Percentiles rank a stretch among this genome's conserved stretches.
Evolutionary conservation across 2,329 filamentous ascomycete species (phyloP).

Genomic region (Lasiodiplodia hormozganensis): DNA sequence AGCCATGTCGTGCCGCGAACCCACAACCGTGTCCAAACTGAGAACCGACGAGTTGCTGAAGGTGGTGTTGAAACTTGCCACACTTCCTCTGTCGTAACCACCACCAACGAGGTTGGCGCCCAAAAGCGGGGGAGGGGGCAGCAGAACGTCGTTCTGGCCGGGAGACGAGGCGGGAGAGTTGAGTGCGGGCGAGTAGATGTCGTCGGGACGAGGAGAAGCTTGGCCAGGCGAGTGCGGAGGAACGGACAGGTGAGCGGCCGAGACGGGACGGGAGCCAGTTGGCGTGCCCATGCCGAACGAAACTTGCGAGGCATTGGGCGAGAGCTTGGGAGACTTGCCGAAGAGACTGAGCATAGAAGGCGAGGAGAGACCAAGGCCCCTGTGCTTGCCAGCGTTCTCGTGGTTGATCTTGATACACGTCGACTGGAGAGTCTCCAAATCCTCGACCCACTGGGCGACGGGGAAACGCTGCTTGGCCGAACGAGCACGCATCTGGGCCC

Average conservation of each 20-base stretch:
- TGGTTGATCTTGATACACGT: conserved; percentile 58
- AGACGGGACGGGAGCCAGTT: conserved; percentile 27
- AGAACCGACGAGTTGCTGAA: conserved; percentile 43
- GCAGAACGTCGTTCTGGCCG: not conserved
- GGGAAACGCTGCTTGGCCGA: conserved; percentile 72
- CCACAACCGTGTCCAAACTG: conserved; percentile 64
- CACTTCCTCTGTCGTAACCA: conserved; percentile 18
- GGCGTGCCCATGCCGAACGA: conserved; percentile 30
- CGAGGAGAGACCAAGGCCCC: conserved; percentile 33
- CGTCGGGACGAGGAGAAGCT: conserved; percentile 15
- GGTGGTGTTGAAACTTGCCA: conserved; percentile 4
- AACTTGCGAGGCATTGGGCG: conserved; percentile 19
- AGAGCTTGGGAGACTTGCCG: conserved; percentile 4
- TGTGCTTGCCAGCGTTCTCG: conserved; percentile 20
- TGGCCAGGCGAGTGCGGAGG: conserved; percentile 7
- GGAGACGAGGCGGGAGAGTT: conserved; percentile 16
- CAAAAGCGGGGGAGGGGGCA: conserved; percentile 20
- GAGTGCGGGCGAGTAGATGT: conserved; percentile 15
- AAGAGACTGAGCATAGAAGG: conserved; percentile 17
- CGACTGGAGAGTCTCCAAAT: conserved; percentile 67
- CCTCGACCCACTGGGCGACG: conserved; percentile 71
- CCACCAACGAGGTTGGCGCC: not conserved
- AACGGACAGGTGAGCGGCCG: conserved; percentile 5
- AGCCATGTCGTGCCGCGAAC: conserved; percentile 57
- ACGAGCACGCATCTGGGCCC: conserved; percentile 69